Conservation (phyloP, 2,329 filamentous ascomycete species). For the Alternaria atra region DNA sequence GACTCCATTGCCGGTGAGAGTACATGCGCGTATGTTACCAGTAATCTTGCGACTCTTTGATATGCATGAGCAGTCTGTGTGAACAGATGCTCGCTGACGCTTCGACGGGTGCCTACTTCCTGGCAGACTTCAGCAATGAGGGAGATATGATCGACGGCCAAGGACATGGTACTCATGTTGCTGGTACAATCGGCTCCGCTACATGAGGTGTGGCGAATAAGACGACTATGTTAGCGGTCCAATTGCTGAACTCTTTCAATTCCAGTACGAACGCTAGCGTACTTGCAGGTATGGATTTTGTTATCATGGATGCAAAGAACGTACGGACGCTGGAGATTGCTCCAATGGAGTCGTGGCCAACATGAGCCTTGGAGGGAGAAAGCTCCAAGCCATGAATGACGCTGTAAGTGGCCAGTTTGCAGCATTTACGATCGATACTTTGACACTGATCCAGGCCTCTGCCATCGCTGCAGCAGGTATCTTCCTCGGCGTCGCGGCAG, state of each 20-base stretch:
- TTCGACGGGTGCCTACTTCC: constrained; percentile 33
- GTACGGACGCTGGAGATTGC: constrained; percentile 19
- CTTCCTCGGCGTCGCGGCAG: constrained; percentile 51
- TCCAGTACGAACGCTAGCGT: constrained; percentile 34
- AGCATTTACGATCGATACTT: background rate
- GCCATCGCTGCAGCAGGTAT: constrained; percentile 45
- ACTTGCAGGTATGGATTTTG: constrained; percentile 39
- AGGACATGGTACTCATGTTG: constrained; percentile 51
- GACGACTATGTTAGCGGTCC: constrained; percentile 47
- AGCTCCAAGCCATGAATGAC: constrained; percentile 35
- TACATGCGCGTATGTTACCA: constrained; percentile 53
- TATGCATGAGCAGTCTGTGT: constrained; percentile 16
- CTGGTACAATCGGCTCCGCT: constrained; percentile 43
- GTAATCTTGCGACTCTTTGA: background rate
- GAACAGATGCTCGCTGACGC: background rate
- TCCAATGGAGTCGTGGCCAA: constrained; percentile 45
- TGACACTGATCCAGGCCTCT: constrained; percentile 30
- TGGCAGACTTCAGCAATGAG: constrained; percentile 39
- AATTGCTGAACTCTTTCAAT: constrained; percentile 46
- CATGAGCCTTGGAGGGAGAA: constrained; percentile 46
- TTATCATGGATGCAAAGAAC: constrained; percentile 23
- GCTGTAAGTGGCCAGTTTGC: constrained; percentile 19
- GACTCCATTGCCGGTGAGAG: constrained; percentile 49
- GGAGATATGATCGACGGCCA: constrained; percentile 32
- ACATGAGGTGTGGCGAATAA: constrained; percentile 49